Evolutionary conservation across 352 stramenopile species (phyloP).

Genomic region (Phytophthora capsici): DNA sequence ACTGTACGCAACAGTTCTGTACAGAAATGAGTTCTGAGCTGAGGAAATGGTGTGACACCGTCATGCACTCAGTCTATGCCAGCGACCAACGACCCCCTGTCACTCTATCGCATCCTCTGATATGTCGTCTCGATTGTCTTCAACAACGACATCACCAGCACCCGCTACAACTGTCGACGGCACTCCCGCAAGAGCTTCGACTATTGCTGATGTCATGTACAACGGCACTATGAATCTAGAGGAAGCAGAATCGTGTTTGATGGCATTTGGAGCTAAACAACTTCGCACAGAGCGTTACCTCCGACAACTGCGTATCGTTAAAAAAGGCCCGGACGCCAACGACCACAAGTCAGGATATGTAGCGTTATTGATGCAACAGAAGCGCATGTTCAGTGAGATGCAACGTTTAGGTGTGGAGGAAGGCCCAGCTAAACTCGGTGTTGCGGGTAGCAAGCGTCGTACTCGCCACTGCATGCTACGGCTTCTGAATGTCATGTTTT

Average conservation of each 20-base stretch:
- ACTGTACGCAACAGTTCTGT: no score
- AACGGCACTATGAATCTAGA: no score
- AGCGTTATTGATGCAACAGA: slow-evolving; percentile 1
- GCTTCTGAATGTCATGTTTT: slow-evolving; percentile 11
- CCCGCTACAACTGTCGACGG: no score
- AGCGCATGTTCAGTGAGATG: slow-evolving; percentile 3
- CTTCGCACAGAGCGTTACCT: slow-evolving; percentile 1
- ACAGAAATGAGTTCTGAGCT: no score
- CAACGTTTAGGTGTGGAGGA: not conserved
- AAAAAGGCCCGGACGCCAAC: not conserved
- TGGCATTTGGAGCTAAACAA: slow-evolving; percentile 1
- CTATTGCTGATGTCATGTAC: no score
- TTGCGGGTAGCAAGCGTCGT: not conserved
- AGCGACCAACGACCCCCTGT: no score
- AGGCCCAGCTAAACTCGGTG: not conserved
- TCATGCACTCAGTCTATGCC: no score
- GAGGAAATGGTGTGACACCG: no score
- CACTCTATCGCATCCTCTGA: no score
- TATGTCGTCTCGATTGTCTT: no score
- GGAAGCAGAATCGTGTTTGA: not conserved
- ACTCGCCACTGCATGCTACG: slow-evolving; percentile 7
- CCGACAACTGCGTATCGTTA: slow-evolving; percentile 10
- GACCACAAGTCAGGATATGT: slow-evolving; percentile 12
- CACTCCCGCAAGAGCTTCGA: no score
- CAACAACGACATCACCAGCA: no score